Base-by-base conservation (phyloP, 768 basidiomycete genomes). In the Leccinum longicurvipes region DNA sequence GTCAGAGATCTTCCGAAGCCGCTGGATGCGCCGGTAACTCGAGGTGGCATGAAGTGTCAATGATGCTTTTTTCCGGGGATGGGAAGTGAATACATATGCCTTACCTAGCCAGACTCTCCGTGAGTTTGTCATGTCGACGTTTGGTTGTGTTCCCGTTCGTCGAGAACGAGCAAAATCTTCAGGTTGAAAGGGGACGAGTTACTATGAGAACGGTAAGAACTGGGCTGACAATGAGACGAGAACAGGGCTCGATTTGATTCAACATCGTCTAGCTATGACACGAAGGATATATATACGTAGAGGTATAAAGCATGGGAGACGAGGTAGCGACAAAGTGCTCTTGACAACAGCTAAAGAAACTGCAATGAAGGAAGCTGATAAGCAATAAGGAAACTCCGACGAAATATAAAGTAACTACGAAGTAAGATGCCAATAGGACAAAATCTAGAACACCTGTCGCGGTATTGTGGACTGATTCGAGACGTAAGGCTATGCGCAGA, bases 11-110 rank as follows among this genome's bases (percentile, higher is more conserved):
- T 70, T 9, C 77, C 78, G 47, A 79, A 68, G 7, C 78, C 76
- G 4, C 73, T 65, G 0, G 72, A 74, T 11, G 75, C 60, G 6
- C 77, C 76, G 7, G 73, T 77, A 28, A 77, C 79, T 76, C 3
- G 23, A 17, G 1, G 12, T 3, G 11, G 10, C 11, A n/a, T n/a
- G n/a, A 39, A n/a, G 11, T 6, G 12, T 60, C 8, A 51, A 46
- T 17, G 10, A 6, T 44, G 1, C 1, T 50, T 27, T 24, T n/a
- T 1, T 12, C 15, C 8, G 5, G 11, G 12, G 41, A 23, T 34
- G 3, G 31, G 19, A 0, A 23, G 14, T n/a, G 21, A 23, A 17
- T 9, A 31, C 1, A 39, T 10, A 3, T 6, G 17, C 2, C 2
- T 32, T 34, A 56, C 59, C 47, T 24, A 60, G 45, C 60, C 59